These are phyloP conservation scores for Mucor velutinosus DNA, from an alignment of 371 early-diverging fungal species.

Conservation along the genomic window DNA sequence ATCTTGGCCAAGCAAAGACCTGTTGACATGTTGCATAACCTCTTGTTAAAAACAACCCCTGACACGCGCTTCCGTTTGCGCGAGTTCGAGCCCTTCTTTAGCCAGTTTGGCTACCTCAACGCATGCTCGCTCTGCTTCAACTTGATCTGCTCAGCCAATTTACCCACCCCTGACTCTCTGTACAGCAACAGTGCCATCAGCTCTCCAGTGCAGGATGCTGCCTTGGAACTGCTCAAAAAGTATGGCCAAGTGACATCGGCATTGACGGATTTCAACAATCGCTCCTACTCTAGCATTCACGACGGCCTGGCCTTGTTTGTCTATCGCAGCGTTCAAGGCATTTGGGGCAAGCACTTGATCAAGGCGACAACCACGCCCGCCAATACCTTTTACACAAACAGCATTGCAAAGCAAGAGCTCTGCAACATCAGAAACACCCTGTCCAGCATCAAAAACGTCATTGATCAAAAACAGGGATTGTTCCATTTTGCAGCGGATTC, in stretches of 20 bases:
- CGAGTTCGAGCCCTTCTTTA: conserved; percentile 59
- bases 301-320: conserved; percentile 81
- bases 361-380: conserved; percentile 22
- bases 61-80: conserved; percentile 30
- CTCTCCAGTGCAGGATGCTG: conserved; percentile 13
- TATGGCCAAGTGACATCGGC: conserved; percentile 26
- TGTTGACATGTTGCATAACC: conserved; percentile 68
- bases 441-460: neutral
- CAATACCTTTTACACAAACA: neutral
- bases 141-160: conserved; percentile 2
- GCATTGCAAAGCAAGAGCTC: conserved; percentile 2
- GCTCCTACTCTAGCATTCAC: conserved; percentile 58
- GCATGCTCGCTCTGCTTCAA: conserved; percentile 15
- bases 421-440: neutral
- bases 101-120: conserved; percentile 46
- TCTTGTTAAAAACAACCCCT: conserved; percentile 29
- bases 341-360: conserved; percentile 70
- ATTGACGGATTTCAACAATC: neutral
- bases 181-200: conserved; percentile 12
- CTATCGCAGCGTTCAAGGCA: conserved; percentile 66
- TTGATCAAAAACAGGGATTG: neutral
- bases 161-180: neutral
- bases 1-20: conserved; percentile 76
- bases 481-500: neutral
- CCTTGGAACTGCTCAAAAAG: conserved; percentile 21